Conservation (phyloP, 2,329 filamentous ascomycete genomes). For the Monosporascus sp. region DNA sequence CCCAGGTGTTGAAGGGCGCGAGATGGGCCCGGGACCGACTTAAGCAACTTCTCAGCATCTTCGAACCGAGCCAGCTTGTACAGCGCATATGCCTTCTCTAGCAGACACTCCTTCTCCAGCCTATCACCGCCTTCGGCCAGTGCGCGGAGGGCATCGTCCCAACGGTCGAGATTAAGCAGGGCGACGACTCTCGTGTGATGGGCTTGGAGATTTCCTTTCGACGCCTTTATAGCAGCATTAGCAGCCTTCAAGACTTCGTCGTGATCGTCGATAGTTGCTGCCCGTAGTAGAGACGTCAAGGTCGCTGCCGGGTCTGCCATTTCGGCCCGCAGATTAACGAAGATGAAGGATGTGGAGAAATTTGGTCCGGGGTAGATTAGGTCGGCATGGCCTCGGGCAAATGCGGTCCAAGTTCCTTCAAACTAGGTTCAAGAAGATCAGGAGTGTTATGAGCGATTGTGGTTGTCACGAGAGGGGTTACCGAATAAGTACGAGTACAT, state of each 20-base stretch:
- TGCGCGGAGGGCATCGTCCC: conserved; percentile 67
- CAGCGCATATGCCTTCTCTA: conserved; percentile 77
- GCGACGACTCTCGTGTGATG: conserved; percentile 69
- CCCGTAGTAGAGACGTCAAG: conserved; percentile 50
- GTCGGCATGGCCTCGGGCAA: background rate
- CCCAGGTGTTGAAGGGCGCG: conserved; percentile 47
- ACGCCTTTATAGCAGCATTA: conserved; percentile 56
- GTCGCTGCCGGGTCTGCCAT: conserved; percentile 43
- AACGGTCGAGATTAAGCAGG: conserved; percentile 76
- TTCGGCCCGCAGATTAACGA: background rate
- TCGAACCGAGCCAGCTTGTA: conserved; percentile 71
- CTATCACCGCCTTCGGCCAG: conserved; percentile 58
- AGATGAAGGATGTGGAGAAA: background rate
- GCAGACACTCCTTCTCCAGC: conserved; percentile 54
- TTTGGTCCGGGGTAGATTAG: background rate
- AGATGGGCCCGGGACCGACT: conserved; percentile 22
- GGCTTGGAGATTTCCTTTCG: conserved; percentile 50
- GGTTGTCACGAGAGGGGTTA: background rate
- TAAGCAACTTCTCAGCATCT: conserved; percentile 50
- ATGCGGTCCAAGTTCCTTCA: too few species aligned
- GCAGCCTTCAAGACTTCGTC: conserved; percentile 64
- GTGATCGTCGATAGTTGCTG: conserved; percentile 61
- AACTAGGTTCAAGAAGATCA: too few species aligned
- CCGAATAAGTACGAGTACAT: background rate
- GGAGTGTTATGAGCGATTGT: too few species aligned